These are phyloP conservation scores for Cornus florida DNA, from an alignment of 148 eudicot genomes.

Conservation along the genomic window DNA sequence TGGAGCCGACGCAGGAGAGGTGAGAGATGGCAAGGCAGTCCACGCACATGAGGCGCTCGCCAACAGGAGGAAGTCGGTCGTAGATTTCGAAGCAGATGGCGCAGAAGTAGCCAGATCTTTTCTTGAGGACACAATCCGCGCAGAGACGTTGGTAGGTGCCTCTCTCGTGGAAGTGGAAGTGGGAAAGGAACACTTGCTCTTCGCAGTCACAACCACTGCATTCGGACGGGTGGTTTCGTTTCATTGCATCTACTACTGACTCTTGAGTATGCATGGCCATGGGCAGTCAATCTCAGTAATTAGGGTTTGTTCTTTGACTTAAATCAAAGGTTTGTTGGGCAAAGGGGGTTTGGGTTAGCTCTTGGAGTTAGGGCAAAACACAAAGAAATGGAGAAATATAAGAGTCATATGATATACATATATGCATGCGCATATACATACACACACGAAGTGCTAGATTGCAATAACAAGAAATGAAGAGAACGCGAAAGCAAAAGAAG, in stretches of 20 bases:
- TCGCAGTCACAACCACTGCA: neutral
- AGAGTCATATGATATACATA: neutral
- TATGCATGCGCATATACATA: no score
- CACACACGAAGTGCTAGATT: no score
- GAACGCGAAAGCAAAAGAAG: no score
- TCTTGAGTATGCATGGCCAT: neutral
- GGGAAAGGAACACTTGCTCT: neutral
- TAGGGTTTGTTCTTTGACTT: neutral
- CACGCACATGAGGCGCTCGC: neutral
- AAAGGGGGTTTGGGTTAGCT: neutral
- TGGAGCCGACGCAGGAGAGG: neutral
- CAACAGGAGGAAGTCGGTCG: neutral
- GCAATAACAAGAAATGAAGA: no score
- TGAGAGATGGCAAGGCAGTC: conserved; percentile 4
- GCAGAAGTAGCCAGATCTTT: neutral
- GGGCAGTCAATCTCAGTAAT: neutral
- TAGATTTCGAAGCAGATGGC: neutral
- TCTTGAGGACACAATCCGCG: conserved; percentile 1
- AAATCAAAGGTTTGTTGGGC: neutral
- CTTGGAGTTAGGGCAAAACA: neutral
- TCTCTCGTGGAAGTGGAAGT: neutral
- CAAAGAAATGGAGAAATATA: neutral
- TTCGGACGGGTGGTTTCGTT: neutral
- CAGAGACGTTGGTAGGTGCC: conserved; percentile 3
- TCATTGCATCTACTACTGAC: neutral